These are phyloP conservation scores for Candida cerambycidarum DNA, from an alignment of 805 yeast species.

Conservation along the genomic window DNA sequence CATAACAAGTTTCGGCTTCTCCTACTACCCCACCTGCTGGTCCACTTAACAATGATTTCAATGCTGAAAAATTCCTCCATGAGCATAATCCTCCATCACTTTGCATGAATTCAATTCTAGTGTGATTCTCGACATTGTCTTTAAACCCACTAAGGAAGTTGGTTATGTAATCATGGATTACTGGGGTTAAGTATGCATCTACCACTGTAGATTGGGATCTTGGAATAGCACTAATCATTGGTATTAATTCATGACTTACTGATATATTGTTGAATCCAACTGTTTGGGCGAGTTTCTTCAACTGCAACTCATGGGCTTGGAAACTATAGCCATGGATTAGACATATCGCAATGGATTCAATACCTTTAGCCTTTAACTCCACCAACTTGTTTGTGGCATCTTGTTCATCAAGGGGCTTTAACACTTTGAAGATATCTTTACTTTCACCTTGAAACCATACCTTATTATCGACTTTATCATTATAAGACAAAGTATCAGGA, in stretches of 20 bases:
- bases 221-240: slow-evolving; percentile 76
- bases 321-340: slow-evolving; percentile 72
- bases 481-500: slow-evolving; percentile 14
- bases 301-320: slow-evolving; percentile 59
- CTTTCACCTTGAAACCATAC: slow-evolving; percentile 55
- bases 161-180: slow-evolving; percentile 60
- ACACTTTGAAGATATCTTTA: slow-evolving; percentile 63
- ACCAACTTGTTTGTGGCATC: slow-evolving; percentile 44
- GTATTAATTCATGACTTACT: slow-evolving; percentile 65
- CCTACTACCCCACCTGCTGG: slow-evolving; percentile 28
- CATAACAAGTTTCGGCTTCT: slow-evolving; percentile 19
- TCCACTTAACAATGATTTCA: slow-evolving; percentile 20
- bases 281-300: slow-evolving; percentile 49
- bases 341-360: slow-evolving; percentile 69
- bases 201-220: slow-evolving; percentile 78
- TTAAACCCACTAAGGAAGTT: slow-evolving; percentile 63
- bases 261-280: slow-evolving; percentile 72
- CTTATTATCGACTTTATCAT: slow-evolving; percentile 20
- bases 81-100: slow-evolving; percentile 22
- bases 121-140: slow-evolving; percentile 39
- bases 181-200: slow-evolving; percentile 83
- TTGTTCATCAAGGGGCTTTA: slow-evolving; percentile 49
- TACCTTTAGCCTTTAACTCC: slow-evolving; percentile 52
- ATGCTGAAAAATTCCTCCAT: slow-evolving; percentile 18
- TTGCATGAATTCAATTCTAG: slow-evolving; percentile 22